Percentiles rank a stretch among this genome's conserved stretches.
Conservation (phyloP, 352 stramenopile species). For the Pythium phragmiticola region DNA sequence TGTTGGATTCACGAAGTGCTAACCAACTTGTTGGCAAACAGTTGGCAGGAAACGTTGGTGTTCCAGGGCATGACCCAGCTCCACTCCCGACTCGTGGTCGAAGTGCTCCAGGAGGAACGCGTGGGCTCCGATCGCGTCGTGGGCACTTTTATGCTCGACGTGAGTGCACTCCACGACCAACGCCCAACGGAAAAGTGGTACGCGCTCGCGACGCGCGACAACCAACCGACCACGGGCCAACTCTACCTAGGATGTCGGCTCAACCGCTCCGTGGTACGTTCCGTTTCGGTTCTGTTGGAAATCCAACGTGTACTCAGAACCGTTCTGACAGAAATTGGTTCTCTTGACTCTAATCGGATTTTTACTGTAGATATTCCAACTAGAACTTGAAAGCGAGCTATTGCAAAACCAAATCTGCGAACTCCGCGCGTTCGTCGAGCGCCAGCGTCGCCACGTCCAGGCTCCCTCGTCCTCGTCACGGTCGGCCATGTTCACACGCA, state of each 20-base stretch:
- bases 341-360: neutral
- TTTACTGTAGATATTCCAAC: constrained; percentile 41
- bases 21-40: neutral
- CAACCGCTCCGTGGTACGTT: constrained; percentile 42
- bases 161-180: constrained; percentile 52
- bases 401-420: constrained; percentile 64
- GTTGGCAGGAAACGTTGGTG: constrained; percentile 46
- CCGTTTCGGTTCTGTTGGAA: neutral
- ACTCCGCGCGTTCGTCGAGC: constrained; percentile 49
- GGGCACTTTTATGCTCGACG: constrained; percentile 37
- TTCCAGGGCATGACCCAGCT: constrained; percentile 49
- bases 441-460: constrained; percentile 30
- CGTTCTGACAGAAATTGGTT: neutral
- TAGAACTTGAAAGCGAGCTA: constrained; percentile 54
- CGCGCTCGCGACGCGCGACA: constrained; percentile 35
- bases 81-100: constrained; percentile 39
- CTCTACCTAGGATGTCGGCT: constrained; percentile 46
- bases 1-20: neutral
- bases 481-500: constrained; percentile 23
- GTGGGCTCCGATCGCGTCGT: constrained; percentile 47
- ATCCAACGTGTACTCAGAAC: neutral
- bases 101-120: constrained; percentile 62
- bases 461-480: neutral
- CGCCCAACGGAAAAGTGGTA: constrained; percentile 48
- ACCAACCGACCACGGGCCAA: constrained; percentile 30